A percentile compares a stretch with the other conserved stretches of the same genome.
Conservation (phyloP, 306 rosid genomes). For the Vigna unguiculata region DNA sequence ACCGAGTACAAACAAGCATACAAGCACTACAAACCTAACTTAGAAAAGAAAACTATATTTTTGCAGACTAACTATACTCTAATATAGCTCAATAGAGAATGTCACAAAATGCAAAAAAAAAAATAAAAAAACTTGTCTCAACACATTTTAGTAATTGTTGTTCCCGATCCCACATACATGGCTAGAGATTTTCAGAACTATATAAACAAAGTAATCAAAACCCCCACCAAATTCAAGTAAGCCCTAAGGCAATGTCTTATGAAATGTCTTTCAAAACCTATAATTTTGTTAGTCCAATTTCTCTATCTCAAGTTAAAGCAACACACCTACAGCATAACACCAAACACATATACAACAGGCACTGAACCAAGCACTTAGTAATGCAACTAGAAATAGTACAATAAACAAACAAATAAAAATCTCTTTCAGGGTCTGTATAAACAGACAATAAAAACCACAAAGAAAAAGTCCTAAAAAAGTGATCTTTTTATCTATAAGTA, state of each 20-base stretch:
- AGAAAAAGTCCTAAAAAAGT: background rate
- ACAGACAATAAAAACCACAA: conserved; percentile 1
- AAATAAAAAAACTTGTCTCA: conserved; percentile 10
- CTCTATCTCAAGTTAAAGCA: background rate
- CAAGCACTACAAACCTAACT: no score
- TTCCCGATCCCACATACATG: background rate
- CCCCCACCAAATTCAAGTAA: conserved; percentile 9
- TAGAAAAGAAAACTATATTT: no score
- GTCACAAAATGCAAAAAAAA: conserved; percentile 23
- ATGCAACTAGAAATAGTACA: background rate
- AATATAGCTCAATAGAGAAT: background rate
- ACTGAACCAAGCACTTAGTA: background rate
- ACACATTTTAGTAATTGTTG: background rate
- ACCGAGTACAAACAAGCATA: no score
- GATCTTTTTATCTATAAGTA: background rate
- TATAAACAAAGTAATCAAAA: background rate
- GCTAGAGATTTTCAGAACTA: background rate
- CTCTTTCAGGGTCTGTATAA: background rate
- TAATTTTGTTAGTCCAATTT: background rate
- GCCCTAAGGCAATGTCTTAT: conserved; percentile 1
- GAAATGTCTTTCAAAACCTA: background rate
- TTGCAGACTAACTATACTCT: no score
- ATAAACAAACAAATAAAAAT: background rate
- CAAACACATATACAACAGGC: background rate
- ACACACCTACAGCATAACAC: background rate